Conservation (phyloP, 2,329 filamentous ascomycete species). For the Trichoderma harzianum region DNA sequence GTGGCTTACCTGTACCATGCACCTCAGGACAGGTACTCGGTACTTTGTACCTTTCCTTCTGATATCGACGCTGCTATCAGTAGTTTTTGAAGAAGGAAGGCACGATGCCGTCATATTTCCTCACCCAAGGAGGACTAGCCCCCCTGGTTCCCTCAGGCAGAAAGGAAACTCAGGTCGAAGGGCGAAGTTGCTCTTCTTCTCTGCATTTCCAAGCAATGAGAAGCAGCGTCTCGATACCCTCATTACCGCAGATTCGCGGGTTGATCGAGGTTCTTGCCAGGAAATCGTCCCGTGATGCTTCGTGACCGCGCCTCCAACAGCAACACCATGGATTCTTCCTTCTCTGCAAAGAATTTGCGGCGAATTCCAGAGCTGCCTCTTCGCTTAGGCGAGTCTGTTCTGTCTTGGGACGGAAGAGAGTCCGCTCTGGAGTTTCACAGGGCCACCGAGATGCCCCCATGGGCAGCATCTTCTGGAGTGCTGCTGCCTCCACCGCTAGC, state of each 20-base stretch:
- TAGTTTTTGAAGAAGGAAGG: neutral
- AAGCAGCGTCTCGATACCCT: neutral
- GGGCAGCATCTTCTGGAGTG: neutral
- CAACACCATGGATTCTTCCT: slow-evolving; percentile 9
- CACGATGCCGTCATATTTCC: neutral
- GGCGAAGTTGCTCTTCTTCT: neutral
- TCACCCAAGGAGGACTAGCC: slow-evolving; percentile 3
- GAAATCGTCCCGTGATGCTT: neutral
- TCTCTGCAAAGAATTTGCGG: neutral
- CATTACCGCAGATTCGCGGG: neutral
- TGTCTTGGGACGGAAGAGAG: slow-evolving; percentile 4
- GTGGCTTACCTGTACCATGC: neutral
- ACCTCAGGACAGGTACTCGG: neutral
- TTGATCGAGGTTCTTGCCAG: neutral
- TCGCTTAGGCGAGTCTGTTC: neutral
- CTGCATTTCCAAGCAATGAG: neutral
- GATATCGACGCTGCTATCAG: neutral
- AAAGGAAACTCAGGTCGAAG: neutral
- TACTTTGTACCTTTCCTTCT: neutral
- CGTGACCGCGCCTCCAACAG: neutral
- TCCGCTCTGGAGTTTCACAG: neutral
- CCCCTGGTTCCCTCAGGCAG: neutral
- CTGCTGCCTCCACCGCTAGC: neutral
- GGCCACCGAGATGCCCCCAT: neutral
- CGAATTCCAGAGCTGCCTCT: neutral